A percentile compares a stretch with the other conserved stretches of the same genome.
Conservation (phyloP, 2,329 filamentous ascomycete species). For the Pyricularia grisea region DNA sequence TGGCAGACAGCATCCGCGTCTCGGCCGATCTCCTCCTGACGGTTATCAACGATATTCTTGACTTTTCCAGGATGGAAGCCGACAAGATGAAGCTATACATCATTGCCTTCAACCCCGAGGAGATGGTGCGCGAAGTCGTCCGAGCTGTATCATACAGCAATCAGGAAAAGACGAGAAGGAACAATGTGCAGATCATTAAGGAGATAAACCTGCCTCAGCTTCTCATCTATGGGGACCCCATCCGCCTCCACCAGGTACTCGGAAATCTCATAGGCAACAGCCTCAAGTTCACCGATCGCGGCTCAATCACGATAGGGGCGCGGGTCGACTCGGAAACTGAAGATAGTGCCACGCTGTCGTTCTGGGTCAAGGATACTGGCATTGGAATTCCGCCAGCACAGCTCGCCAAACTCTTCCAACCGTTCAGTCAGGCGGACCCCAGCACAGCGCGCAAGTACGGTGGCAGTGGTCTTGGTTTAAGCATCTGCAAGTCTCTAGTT, state of each 20-base stretch:
- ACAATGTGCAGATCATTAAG: slow-evolving; percentile 54
- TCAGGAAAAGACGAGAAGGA: slow-evolving; percentile 50
- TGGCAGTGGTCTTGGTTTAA: slow-evolving; percentile 81
- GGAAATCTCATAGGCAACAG: slow-evolving; percentile 88
- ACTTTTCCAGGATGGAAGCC: slow-evolving; percentile 90
- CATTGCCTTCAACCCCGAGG: slow-evolving; percentile 57
- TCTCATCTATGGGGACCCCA: slow-evolving; percentile 57
- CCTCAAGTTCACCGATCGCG: slow-evolving; percentile 85
- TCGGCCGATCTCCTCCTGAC: slow-evolving; percentile 81
- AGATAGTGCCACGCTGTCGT: slow-evolving; percentile 65
- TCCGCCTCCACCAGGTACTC: slow-evolving; percentile 57
- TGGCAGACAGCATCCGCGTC: slow-evolving; percentile 77
- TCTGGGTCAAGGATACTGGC: slow-evolving; percentile 82
- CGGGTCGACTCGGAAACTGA: slow-evolving; percentile 61
- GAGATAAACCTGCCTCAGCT: slow-evolving; percentile 73
- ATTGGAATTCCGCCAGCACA: slow-evolving; percentile 83
- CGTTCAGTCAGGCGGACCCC: slow-evolving; percentile 86
- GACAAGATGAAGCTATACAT: slow-evolving; percentile 77
- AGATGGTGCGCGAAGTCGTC: slow-evolving; percentile 59
- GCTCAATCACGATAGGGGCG: slow-evolving; percentile 76
- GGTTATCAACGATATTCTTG: slow-evolving; percentile 92
- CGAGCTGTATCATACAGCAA: slow-evolving; percentile 59
- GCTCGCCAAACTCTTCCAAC: slow-evolving; percentile 77
- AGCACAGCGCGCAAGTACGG: slow-evolving; percentile 87
- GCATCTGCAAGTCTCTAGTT: slow-evolving; percentile 90